Evolutionary conservation across 345 rosid species (phyloP).

Genomic region (Eucalyptus curtisii): DNA sequence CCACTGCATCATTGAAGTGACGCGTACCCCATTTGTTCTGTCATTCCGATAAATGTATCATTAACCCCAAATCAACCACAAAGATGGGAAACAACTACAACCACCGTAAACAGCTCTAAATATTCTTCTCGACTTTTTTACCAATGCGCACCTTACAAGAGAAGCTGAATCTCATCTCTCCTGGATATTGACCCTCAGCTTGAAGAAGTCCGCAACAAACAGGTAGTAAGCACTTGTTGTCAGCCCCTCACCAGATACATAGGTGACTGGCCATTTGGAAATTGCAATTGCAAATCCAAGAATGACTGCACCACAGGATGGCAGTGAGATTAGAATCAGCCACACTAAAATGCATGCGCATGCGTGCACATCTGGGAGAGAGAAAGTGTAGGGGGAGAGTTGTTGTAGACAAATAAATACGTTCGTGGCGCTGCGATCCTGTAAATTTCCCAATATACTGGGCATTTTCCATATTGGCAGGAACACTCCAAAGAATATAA

Average conservation of each 20-base stretch:
- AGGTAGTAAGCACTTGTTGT: conserved; percentile 87
- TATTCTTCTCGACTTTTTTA: neutral
- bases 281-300: conserved; percentile 57
- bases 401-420: neutral
- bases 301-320: conserved; percentile 47
- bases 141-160: conserved; percentile 54
- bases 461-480: neutral
- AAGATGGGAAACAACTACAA: neutral
- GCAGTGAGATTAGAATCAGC: neutral
- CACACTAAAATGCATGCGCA: neutral
- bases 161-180: conserved; percentile 93
- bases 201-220: conserved; percentile 89
- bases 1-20: conserved; percentile 82
- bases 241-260: conserved; percentile 85
- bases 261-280: conserved; percentile 92
- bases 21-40: conserved; percentile 88
- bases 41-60: neutral
- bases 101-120: neutral
- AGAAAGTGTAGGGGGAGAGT: neutral
- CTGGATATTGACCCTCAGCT: conserved; percentile 97
- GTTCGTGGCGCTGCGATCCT: neutral
- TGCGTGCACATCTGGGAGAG: neutral
- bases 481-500: neutral
- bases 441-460: neutral
- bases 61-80: neutral